phyloP scores from a whole-genome alignment of 306 rosid genomes.

The Corylus heterophylla region DNA sequence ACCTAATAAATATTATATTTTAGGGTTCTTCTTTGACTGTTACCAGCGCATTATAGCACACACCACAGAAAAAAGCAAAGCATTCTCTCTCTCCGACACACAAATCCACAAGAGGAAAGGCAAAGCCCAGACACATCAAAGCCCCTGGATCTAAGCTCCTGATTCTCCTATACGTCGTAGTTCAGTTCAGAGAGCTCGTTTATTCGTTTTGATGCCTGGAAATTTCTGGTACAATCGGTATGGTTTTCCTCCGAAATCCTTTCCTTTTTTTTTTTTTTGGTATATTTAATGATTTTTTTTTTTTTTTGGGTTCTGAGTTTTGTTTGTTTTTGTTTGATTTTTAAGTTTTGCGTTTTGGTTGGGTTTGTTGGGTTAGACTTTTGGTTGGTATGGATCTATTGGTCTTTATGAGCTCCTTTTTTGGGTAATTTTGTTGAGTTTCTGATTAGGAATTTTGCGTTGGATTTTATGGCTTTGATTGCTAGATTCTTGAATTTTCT shows the following conservation, averaged over 20 bases:
- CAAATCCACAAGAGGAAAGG: constrained; percentile 36
- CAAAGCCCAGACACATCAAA: not conserved
- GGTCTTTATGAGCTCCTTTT: constrained; percentile 9
- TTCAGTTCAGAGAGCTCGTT: constrained; percentile 10
- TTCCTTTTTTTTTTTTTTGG: not conserved
- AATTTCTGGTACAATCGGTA: constrained; percentile 34
- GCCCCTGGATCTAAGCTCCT: constrained; percentile 48
- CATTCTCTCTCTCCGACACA: constrained; percentile 25
- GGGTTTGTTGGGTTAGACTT: constrained; percentile 24
- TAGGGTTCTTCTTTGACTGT: constrained; percentile 69
- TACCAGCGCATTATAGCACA: constrained; percentile 76
- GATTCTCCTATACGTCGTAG: constrained; percentile 20
- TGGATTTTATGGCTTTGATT: constrained; percentile 12
- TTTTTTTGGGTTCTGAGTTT: not conserved
- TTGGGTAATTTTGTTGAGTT: not conserved
- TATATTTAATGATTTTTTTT: not conserved
- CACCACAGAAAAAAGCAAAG: constrained; percentile 54
- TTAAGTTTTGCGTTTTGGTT: constrained; percentile 33
- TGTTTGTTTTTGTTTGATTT: constrained; percentile 3
- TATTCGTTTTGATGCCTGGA: constrained; percentile 36
- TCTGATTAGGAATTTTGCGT: not conserved
- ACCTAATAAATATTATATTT: constrained; percentile 8
- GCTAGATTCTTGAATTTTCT: constrained; percentile 26
- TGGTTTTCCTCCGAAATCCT: not conserved
- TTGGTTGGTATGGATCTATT: constrained; percentile 26